These are phyloP conservation scores for Nicotiana otophora DNA, from an alignment of 257 asterid species.

Conservation along the genomic window DNA sequence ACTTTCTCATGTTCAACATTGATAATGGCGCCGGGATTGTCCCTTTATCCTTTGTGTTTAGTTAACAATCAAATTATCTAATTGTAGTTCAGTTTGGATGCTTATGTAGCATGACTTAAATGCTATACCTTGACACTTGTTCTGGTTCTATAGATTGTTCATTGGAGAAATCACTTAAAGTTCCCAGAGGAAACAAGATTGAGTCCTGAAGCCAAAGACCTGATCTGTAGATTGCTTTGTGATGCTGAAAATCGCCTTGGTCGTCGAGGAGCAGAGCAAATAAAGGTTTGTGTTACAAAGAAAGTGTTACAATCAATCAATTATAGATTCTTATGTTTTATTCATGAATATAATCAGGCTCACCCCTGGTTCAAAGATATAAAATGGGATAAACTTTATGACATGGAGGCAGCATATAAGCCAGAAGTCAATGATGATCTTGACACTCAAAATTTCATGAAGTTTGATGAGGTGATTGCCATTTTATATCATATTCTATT, in stretches of 20 bases:
- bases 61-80: not conserved
- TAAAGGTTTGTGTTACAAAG: slow-evolving; percentile 40
- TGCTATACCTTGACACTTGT: not conserved
- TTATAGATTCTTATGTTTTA: not conserved
- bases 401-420: slow-evolving; percentile 73
- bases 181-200: slow-evolving; percentile 63
- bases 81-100: not conserved
- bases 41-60: not conserved
- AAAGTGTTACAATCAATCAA: not conserved
- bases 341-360: slow-evolving; percentile 34
- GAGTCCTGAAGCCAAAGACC: slow-evolving; percentile 66
- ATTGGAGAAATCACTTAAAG: slow-evolving; percentile 58
- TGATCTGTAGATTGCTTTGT: slow-evolving; percentile 56
- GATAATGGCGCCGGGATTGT: not conserved
- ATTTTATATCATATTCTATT: not conserved
- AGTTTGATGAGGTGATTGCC: slow-evolving; percentile 62
- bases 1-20: not conserved
- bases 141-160: slow-evolving; percentile 49
- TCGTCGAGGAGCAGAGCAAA: slow-evolving; percentile 60
- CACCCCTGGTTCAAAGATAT: slow-evolving; percentile 87
- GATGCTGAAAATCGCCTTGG: slow-evolving; percentile 64
- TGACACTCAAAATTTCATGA: slow-evolving; percentile 73
- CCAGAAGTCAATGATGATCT: slow-evolving; percentile 82
- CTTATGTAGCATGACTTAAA: not conserved
- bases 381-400: slow-evolving; percentile 66